phyloP scores from a whole-genome alignment of 495 filamentous ascomycete species.

The Xylaria curta region DNA sequence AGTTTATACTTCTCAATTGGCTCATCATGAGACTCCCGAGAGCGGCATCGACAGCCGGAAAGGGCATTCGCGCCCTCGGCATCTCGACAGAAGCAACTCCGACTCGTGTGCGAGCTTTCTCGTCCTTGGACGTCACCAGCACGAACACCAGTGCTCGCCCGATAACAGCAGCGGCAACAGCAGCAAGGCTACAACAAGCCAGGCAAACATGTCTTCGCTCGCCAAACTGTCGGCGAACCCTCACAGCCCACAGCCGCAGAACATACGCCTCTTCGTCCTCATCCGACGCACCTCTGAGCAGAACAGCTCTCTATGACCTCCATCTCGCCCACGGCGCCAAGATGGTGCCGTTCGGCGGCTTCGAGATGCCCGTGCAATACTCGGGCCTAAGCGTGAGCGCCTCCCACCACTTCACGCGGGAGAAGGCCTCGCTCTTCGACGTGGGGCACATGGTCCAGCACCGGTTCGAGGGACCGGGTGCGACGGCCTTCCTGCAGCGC shows the following conservation, averaged over 20 bases:
- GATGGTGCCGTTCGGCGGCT: slow-evolving; percentile 97
- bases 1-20: slow-evolving; percentile 32
- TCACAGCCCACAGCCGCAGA: slow-evolving; percentile 25
- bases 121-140: slow-evolving; percentile 27
- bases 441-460: slow-evolving; percentile 79
- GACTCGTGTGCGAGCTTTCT: slow-evolving; percentile 25
- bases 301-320: slow-evolving; percentile 84
- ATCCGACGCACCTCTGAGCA: slow-evolving; percentile 51
- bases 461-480: slow-evolving; percentile 76
- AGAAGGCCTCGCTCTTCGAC: slow-evolving; percentile 89
- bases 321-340: slow-evolving; percentile 82
- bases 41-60: slow-evolving; percentile 34
- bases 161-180: slow-evolving; percentile 6
- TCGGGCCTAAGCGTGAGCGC: slow-evolving; percentile 71
- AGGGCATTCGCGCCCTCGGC: slow-evolving; percentile 32
- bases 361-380: slow-evolving; percentile 92
- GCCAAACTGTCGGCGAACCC: background rate
- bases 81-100: slow-evolving; percentile 19
- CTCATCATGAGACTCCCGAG: slow-evolving; percentile 43
- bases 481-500: slow-evolving; percentile 74
- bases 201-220: slow-evolving; percentile 19
- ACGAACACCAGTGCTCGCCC: slow-evolving; percentile 5
- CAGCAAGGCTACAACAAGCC: slow-evolving; percentile 29
- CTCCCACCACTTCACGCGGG: slow-evolving; percentile 86
- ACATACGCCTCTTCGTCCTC: slow-evolving; percentile 41